A percentile compares a stretch with the other conserved stretches of the same genome.
Evolutionary conservation across 2,329 filamentous ascomycete species (phyloP).

Genomic region (Colletotrichum caudatum): DNA sequence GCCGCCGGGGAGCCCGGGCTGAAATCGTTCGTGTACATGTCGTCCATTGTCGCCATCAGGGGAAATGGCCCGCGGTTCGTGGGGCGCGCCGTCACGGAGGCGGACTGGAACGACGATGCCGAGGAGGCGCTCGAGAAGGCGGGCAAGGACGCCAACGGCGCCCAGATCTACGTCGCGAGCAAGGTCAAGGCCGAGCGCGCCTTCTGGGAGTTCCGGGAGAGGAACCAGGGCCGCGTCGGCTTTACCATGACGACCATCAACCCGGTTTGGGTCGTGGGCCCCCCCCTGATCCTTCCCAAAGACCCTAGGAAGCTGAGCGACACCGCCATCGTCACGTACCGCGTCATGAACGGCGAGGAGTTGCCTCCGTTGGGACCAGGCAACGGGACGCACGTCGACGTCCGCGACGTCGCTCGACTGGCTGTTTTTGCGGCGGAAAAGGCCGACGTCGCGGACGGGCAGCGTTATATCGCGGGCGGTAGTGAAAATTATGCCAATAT

Average conservation of each 20-base stretch:
- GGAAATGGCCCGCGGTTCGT: slow-evolving; percentile 24
- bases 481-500: slow-evolving; percentile 20
- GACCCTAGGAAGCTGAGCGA: slow-evolving; percentile 32
- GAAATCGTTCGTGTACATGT: slow-evolving; percentile 50
- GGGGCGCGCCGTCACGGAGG: slow-evolving; percentile 39
- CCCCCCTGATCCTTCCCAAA: slow-evolving; percentile 33
- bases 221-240: slow-evolving; percentile 45
- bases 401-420: slow-evolving; percentile 34
- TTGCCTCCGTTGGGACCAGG: slow-evolving; percentile 15
- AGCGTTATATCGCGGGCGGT: slow-evolving; percentile 29
- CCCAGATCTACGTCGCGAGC: slow-evolving; percentile 47
- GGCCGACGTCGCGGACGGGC: not conserved
- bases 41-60: slow-evolving; percentile 43
- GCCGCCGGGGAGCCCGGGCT: slow-evolving; percentile 55
- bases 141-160: slow-evolving; percentile 36
- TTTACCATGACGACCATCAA: slow-evolving; percentile 44
- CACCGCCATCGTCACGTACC: slow-evolving; percentile 44
- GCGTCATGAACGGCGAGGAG: slow-evolving; percentile 27
- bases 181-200: slow-evolving; percentile 50
- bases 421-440: slow-evolving; percentile 29
- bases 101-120: slow-evolving; percentile 50
- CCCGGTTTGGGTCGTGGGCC: slow-evolving; percentile 38
- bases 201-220: slow-evolving; percentile 48
- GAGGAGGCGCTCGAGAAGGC: slow-evolving; percentile 47
- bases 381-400: slow-evolving; percentile 36